A percentile compares a stretch with the other conserved stretches of the same genome.
Evolutionary conservation across 2,329 filamentous ascomycete species (phyloP).

Genomic region (Diplodia mutila): DNA sequence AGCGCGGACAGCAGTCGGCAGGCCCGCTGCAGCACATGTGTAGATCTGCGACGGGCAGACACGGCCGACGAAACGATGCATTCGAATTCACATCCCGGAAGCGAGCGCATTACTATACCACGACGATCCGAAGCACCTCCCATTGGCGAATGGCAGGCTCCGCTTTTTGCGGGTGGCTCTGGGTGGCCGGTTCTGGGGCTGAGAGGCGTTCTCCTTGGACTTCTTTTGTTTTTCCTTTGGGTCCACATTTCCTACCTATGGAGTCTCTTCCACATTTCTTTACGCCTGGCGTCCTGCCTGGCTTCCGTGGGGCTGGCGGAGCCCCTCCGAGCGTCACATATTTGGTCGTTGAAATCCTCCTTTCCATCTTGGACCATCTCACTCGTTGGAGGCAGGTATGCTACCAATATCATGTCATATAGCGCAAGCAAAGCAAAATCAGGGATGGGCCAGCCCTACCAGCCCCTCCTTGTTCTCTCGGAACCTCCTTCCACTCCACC

Average conservation of each 20-base stretch:
- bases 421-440: slow-evolving; percentile 3
- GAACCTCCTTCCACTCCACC: neutral
- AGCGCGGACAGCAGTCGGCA: slow-evolving; percentile 16
- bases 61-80: slow-evolving; percentile 21
- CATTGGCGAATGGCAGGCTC: slow-evolving; percentile 8
- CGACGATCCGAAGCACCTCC: neutral
- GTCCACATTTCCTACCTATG: neutral
- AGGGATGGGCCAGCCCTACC: slow-evolving; percentile 8
- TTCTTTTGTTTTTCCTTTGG: slow-evolving; percentile 6
- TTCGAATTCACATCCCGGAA: slow-evolving; percentile 9
- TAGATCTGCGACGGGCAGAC: slow-evolving; percentile 6
- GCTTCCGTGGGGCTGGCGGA: neutral
- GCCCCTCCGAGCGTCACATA: no score
- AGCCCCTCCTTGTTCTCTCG: neutral
- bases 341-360: neutral
- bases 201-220: slow-evolving; percentile 17
- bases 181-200: slow-evolving; percentile 7
- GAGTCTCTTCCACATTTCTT: neutral
- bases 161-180: neutral
- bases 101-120: slow-evolving; percentile 19
- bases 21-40: slow-evolving; percentile 18
- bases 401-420: slow-evolving; percentile 17
- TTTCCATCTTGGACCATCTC: neutral
- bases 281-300: neutral
- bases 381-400: slow-evolving; percentile 10